Evolutionary conservation across 148 eudicot genomes (phyloP), one percentile per base, ranked within the genome.

Genomic region (Limonium bicolor): DNA sequence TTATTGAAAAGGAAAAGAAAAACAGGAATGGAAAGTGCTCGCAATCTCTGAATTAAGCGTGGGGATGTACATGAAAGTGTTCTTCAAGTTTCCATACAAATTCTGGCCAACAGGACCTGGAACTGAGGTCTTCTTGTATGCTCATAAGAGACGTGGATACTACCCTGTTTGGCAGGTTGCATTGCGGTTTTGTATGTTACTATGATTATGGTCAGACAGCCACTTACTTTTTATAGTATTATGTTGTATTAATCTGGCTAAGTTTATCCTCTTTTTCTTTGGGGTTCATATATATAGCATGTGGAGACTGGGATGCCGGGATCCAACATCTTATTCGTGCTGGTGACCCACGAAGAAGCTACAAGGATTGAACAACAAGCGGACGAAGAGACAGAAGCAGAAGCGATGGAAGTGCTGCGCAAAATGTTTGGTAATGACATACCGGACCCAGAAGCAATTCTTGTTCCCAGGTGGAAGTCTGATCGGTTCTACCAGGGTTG

Each of bases 371-470:
- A 64, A 36, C 51, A 58, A 42, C 64, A 64, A 53, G 2, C 60
- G 0, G 29, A 58, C 17, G 41, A 51, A 29, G 29, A 51, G 32
- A 63, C 70, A 1, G 59, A 56, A 48, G 46, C 47, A 0, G 70
- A 65, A 53, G 49, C 38, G 0, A 54, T 59, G 60, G 52, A 53
- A 1, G 64, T 65, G 20, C 38, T 65, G 16, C 14, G 59, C 32
- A 59, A 65, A 10, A 65, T 65, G 50, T 65, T 65, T 25, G 64
- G 70, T 4, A 38, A 59, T 16, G 14, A 54, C 16, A 65, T 65
- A 14, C 70, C 70, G 0, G 56, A 65, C 10, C 41, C 70, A 3
- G 36, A 42, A 0, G 5, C 47, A 11, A 58, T 64, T 20, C 22
- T 53, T 22, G 18, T 64, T 13, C 63, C 69, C 1, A 42, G 58